These are phyloP conservation scores for Coemansia sp. DNA, from an alignment of 371 early-diverging fungal genomes.

Conservation along the genomic window DNA sequence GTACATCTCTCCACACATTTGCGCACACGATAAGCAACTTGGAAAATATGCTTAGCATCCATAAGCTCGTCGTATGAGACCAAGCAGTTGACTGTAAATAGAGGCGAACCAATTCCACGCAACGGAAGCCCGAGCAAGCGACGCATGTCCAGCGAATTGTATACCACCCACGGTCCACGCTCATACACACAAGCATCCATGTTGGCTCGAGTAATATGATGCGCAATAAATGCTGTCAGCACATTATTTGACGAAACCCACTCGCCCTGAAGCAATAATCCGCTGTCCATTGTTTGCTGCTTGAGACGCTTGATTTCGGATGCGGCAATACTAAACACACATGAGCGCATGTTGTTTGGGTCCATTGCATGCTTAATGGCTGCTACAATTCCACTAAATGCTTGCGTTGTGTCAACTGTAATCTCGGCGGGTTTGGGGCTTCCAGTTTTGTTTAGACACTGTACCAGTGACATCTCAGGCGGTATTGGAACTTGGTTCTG, in stretches of 20 bases:
- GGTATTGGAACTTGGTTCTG: not conserved
- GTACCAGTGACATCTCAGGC: not conserved
- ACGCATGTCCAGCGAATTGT: slow-evolving; percentile 41
- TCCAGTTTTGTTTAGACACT: not conserved
- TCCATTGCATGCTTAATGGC: not conserved
- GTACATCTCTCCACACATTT: slow-evolving; percentile 17
- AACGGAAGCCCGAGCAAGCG: slow-evolving; percentile 19
- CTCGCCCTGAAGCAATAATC: slow-evolving; percentile 15
- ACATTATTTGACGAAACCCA: slow-evolving; percentile 42
- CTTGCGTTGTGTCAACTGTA: slow-evolving; percentile 15
- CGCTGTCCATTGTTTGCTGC: slow-evolving; percentile 18
- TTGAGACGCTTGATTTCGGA: slow-evolving; percentile 4
- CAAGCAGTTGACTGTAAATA: slow-evolving; percentile 27
- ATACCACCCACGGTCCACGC: slow-evolving; percentile 28
- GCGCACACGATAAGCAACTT: slow-evolving; percentile 17
- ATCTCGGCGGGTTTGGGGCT: slow-evolving; percentile 14
- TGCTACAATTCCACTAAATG: not conserved
- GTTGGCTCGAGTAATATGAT: slow-evolving; percentile 31
- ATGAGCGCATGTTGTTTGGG: slow-evolving; percentile 1
- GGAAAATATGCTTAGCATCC: slow-evolving; percentile 4
- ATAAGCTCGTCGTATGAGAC: not conserved
- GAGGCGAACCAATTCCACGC: slow-evolving; percentile 33
- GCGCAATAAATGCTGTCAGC: slow-evolving; percentile 24
- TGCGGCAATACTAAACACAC: slow-evolving; percentile 20
- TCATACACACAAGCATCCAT: slow-evolving; percentile 22